Conservation (phyloP, 306 rosid genomes). For the Carpinus fangiana region DNA sequence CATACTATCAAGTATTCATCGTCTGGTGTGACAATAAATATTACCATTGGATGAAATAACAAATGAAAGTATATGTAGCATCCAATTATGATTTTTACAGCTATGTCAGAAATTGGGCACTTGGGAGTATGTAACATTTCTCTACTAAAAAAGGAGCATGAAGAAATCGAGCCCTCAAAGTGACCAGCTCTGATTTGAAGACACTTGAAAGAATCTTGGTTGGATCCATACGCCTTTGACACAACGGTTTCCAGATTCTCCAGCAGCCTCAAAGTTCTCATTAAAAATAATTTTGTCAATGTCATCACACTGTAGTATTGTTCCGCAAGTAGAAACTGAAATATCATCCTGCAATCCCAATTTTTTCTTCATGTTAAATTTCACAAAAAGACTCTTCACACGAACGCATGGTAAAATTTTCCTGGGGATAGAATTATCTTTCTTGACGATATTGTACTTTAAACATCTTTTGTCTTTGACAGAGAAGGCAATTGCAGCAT, state of each 20-base stretch:
- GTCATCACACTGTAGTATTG: not conserved
- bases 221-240: slow-evolving; percentile 32
- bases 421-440: not conserved
- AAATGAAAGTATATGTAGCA: too few species aligned
- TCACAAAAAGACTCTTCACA: not conserved
- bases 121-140: too few species aligned
- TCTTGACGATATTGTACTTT: not conserved
- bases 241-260: not conserved
- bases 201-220: slow-evolving; percentile 17
- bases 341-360: slow-evolving; percentile 9
- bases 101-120: too few species aligned
- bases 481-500: not conserved
- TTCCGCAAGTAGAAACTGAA: slow-evolving; percentile 18
- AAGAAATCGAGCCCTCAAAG: not conserved
- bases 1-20: too few species aligned
- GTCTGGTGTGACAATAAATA: too few species aligned
- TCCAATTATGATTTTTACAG: too few species aligned
- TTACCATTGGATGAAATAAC: too few species aligned
- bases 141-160: not conserved
- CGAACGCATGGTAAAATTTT: not conserved
- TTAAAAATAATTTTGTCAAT: not conserved
- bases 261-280: not conserved
- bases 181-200: slow-evolving; percentile 18
- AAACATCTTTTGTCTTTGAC: not conserved
- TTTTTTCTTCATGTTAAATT: not conserved